A percentile compares a stretch with the other conserved stretches of the same genome.
These are phyloP conservation scores for Fusarium humuli DNA, from an alignment of 2,329 filamentous ascomycete species.

Conservation along the genomic window DNA sequence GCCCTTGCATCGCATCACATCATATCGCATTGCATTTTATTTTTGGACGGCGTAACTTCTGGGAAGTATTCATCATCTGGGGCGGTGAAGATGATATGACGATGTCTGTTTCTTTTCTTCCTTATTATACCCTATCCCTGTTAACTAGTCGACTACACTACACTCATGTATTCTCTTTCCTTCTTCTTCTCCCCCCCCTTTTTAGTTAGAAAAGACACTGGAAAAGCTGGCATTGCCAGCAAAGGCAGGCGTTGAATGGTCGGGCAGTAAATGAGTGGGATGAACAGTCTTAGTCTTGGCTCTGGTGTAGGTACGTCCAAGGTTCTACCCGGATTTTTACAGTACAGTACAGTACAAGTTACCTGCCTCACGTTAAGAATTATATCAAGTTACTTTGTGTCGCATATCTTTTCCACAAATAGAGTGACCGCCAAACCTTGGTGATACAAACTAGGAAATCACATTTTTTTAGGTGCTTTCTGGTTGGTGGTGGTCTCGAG, in stretches of 20 bases:
- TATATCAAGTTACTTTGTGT: not conserved
- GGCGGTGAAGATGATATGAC: slow-evolving; percentile 35
- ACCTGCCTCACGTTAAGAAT: slow-evolving; percentile 11
- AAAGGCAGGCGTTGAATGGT: slow-evolving; percentile 26
- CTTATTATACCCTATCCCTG: slow-evolving; percentile 39
- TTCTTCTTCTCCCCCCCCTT: not conserved
- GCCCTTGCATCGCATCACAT: slow-evolving; percentile 3
- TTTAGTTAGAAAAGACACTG: slow-evolving; percentile 13
- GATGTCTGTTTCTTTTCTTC: slow-evolving; percentile 40
- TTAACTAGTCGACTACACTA: slow-evolving; percentile 28
- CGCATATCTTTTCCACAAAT: not conserved
- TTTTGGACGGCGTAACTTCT: slow-evolving; percentile 39
- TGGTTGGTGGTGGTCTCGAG: not conserved
- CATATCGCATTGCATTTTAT: slow-evolving; percentile 6
- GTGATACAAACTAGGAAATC: not conserved
- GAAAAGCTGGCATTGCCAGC: slow-evolving; percentile 27
- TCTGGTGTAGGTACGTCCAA: slow-evolving; percentile 24
- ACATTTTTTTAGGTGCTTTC: not conserved
- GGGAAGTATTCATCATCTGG: slow-evolving; percentile 42
- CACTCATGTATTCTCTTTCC: slow-evolving; percentile 28
- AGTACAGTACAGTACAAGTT: slow-evolving; percentile 9
- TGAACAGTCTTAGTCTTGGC: slow-evolving; percentile 8
- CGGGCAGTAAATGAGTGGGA: not conserved
- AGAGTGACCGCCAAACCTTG: not conserved
- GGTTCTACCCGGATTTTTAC: slow-evolving; percentile 17